phyloP scores from a whole-genome alignment of 768 basidiomycete species.

The Amanita thiersii region DNA sequence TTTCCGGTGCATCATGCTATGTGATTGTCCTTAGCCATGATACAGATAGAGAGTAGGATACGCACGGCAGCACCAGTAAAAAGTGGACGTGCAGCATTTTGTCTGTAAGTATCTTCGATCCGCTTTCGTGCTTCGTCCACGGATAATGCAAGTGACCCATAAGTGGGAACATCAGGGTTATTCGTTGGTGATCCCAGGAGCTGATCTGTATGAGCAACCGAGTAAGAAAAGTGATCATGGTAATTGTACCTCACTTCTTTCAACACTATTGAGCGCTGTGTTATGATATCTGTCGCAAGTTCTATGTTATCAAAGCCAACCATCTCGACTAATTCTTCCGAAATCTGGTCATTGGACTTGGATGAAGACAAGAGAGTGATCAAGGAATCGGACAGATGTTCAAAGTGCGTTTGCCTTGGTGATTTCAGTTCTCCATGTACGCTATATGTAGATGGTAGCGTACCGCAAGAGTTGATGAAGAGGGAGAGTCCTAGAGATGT shows the following conservation, averaged over 20 bases:
- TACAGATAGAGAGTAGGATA: not conserved
- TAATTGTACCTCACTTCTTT: conserved; percentile 34
- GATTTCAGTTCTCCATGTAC: not conserved
- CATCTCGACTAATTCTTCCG: conserved; percentile 69
- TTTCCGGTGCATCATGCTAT: conserved; percentile 48
- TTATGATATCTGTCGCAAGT: conserved; percentile 62
- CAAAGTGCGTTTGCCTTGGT: not conserved
- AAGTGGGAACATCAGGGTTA: not conserved
- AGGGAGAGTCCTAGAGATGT: not conserved
- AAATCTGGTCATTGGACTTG: conserved; percentile 61
- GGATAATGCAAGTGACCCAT: conserved; percentile 20
- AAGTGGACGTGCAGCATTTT: conserved; percentile 58
- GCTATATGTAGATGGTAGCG: not conserved
- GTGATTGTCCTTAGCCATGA: not conserved
- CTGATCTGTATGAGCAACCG: not conserved
- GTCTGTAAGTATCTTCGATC: conserved; percentile 51
- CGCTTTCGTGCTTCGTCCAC: conserved; percentile 46
- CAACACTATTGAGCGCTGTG: conserved; percentile 39
- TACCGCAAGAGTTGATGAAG: not conserved
- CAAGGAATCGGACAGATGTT: conserved; percentile 21
- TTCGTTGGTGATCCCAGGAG: not conserved
- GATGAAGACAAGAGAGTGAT: conserved; percentile 36
- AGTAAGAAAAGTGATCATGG: not conserved
- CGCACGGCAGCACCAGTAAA: conserved; percentile 50
- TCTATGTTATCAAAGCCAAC: conserved; percentile 84